A percentile compares a stretch with the other conserved stretches of the same genome.
Evolutionary conservation across 805 yeast genomes (phyloP).

Genomic region (Teunomyces aglyptinius): DNA sequence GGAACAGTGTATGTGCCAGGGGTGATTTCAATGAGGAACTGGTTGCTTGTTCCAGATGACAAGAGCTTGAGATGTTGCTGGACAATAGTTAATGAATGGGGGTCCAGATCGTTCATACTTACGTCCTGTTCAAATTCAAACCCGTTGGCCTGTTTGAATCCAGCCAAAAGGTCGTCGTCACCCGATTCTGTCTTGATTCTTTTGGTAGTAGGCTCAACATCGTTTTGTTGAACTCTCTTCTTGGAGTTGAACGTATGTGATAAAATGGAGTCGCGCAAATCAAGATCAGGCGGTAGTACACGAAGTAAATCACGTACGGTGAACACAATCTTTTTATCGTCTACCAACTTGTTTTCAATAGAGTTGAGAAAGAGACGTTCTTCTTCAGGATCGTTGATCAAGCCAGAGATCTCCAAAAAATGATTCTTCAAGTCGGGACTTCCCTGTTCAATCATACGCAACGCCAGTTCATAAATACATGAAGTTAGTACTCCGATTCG

Average conservation of each 20-base stretch:
- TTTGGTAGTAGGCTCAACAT: constrained; percentile 20
- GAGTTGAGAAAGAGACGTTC: constrained; percentile 21
- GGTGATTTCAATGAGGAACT: constrained; percentile 59
- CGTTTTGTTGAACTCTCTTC: constrained; percentile 11
- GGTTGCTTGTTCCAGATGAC: constrained; percentile 46
- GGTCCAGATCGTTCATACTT: constrained; percentile 20
- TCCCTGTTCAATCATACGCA: constrained; percentile 56
- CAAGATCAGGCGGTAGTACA: constrained; percentile 39
- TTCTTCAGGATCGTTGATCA: constrained; percentile 51
- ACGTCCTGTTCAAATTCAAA: constrained; percentile 7
- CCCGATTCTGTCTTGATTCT: constrained; percentile 39
- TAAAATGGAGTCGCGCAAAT: constrained; percentile 46
- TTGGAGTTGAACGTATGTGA: constrained; percentile 32
- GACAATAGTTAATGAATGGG: constrained; percentile 35
- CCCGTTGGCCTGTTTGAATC: background rate
- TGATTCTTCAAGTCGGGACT: constrained; percentile 46
- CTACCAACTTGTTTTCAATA: constrained; percentile 34
- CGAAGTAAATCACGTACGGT: constrained; percentile 33
- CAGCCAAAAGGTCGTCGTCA: constrained; percentile 1
- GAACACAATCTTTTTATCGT: constrained; percentile 34
- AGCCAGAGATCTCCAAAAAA: constrained; percentile 44
- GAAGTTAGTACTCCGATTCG: constrained; percentile 71
- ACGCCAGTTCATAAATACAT: constrained; percentile 56
- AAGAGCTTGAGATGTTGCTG: constrained; percentile 71
- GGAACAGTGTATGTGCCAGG: constrained; percentile 64